A percentile compares a stretch with the other conserved stretches of the same genome.
Conservation (phyloP, 2,329 filamentous ascomycete genomes). For the Botrytis hyacinthi region DNA sequence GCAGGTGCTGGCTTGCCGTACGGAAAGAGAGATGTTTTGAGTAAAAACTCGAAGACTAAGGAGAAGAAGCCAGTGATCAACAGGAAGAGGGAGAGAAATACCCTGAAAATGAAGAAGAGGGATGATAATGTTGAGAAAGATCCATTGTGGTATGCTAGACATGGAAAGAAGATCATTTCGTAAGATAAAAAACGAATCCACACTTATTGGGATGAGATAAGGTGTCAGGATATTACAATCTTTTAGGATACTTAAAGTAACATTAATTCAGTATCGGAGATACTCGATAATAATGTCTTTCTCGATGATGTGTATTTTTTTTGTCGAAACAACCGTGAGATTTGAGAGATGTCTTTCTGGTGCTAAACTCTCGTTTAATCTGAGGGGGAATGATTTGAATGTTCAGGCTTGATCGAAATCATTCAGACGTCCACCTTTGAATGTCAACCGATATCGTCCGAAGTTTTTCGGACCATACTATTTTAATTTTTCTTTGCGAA, state of each 20-base stretch:
- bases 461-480: not conserved
- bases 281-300: not conserved
- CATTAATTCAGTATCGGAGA: not conserved
- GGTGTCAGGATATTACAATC: not conserved
- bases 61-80: conserved; percentile 4
- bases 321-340: not conserved
- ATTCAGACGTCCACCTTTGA: not conserved
- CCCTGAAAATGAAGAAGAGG: conserved; percentile 1
- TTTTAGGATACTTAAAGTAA: not conserved
- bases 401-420: not conserved
- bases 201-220: not conserved
- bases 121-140: conserved; percentile 2
- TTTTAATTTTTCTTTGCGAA: not conserved
- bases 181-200: not conserved
- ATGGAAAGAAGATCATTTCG: conserved; percentile 1
- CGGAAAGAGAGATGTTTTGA: conserved; percentile 15
- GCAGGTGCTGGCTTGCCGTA: conserved; percentile 29
- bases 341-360: not conserved
- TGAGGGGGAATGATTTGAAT: not conserved
- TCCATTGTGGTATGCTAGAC: conserved; percentile 6
- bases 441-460: not conserved
- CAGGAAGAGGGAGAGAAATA: conserved; percentile 6
- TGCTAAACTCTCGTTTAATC: not conserved
- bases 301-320: not conserved
- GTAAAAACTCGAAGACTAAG: not conserved